Base-by-base conservation (phyloP, 2,329 filamentous ascomycete species). In the Claviceps pazoutovae region DNA sequence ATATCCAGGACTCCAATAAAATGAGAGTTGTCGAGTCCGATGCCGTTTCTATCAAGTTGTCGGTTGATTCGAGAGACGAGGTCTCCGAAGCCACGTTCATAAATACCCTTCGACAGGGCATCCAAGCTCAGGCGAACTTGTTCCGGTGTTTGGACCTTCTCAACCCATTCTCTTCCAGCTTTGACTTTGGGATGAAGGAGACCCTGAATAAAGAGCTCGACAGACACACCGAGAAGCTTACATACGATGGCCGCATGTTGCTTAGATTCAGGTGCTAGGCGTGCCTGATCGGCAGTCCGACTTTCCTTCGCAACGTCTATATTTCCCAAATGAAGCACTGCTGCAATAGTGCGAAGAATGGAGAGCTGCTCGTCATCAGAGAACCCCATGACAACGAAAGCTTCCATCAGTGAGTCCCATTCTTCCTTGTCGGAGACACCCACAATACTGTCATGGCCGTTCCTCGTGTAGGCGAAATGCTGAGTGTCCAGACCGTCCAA, bases 1-100 rank as follows among this genome's bases (percentile, higher is more conserved):
- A 98, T 98, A 79, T 98, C 93, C 43, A 98, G 82, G 8, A 98
- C 93, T 51, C 93, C 93, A 58, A 98, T 98, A 68, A 98, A 98
- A 61, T 88, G 85, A 1, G 87, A 90, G 63, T 97, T 90, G 54
- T 98, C 90, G 64, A 84, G 75, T 9, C 85, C 84, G 68, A 87
- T 79, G 3, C 88, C 86, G 43, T 82, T 85, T n/a, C 88, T 82
- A 64, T 97, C 90, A 4, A 98, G 79, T 62, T 95, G 90, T 50
- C 77, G 78, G 65, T 98, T 98, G 71, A 98, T 96, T 49, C 89
- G 83, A 48, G 80, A 81, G 2, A 98, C 94, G 3, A 98, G 79
- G 58, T 96, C 86, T 30, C 93, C 90, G 61, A 98, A 98, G 0
- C 87, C 86, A 54, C 94, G 86, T 66, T 98, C 93, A 64, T 98